Evolutionary conservation across 2,329 filamentous ascomycete species (phyloP), one percentile per base, ranked within the genome.

Genomic region (Juglanconis sp.): DNA sequence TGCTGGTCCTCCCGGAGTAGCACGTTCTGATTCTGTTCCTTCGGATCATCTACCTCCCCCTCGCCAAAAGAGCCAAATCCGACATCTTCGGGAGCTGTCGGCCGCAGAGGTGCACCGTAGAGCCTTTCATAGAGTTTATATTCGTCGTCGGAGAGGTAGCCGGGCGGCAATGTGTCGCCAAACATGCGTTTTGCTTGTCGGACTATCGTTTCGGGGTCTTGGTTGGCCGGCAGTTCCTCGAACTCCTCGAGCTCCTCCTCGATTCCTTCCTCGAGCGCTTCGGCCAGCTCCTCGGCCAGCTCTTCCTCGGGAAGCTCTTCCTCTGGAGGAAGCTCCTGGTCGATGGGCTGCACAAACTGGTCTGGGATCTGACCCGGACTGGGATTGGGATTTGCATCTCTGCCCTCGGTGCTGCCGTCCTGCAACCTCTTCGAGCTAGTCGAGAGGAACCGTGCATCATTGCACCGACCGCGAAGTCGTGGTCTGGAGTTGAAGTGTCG

Each of bases 121-220:
- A 96, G 76, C 64, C 92, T 82, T 69, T 89, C 86, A 73, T 96
- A 96, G 1, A 96, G 76, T 52, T 77, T 78, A 68, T 89, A 87
- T 72, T 96, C 92, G 56, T 89, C 83, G 1, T 81, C 79, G 38
- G 80, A 86, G 55, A 97, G 73, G 67, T 91, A 85, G 38, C 82
- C 87, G 36, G 86, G 83, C 0, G 93, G 93, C 31, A 97, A 74
- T 0, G 82, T 87, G 68, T 95, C 87, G 63, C 92, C 88, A 72
- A 92, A 96, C 8, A 85, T 81, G 64, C 91, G 87, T 67, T 89
- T 86, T 40, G 91, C 88, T 66, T 86, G 80, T 59, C 89, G 85
- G 36, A 91, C 91, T 7, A 88, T 76, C 10, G 79, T 77, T 70
- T 91, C 89, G 58, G 85, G 77, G 5, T 83, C 77, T 40, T 53